Conservation (phyloP, 495 filamentous ascomycete genomes). For the Aspergillus conjunctus region DNA sequence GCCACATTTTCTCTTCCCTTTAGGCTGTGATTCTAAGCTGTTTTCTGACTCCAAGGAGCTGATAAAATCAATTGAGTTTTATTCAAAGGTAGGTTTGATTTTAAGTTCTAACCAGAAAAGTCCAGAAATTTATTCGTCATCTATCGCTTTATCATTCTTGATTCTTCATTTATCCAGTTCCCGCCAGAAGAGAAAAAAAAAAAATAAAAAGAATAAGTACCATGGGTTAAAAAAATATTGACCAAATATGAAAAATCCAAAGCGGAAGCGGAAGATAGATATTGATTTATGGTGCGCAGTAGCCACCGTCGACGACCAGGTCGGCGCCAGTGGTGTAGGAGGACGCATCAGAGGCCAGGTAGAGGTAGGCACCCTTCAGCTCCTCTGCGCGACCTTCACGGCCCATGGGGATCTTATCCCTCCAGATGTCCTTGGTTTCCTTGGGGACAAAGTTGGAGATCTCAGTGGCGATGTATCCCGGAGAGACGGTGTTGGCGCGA, state of each 20-base stretch:
- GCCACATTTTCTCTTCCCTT: not conserved
- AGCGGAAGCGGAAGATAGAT: not conserved
- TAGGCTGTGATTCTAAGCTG: no score
- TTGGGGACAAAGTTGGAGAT: conserved; percentile 72
- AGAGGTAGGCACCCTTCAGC: conserved; percentile 88
- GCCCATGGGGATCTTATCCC: conserved; percentile 82
- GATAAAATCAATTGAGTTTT: not conserved
- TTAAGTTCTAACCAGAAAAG: not conserved
- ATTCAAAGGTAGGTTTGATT: not conserved
- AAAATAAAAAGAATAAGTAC: not conserved
- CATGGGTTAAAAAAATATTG: not conserved
- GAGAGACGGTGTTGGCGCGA: conserved; percentile 78
- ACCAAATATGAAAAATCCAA: not conserved
- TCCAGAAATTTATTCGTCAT: not conserved
- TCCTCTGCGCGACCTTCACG: conserved; percentile 59
- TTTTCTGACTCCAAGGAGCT: no score
- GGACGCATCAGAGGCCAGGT: conserved; percentile 79
- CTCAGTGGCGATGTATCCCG: conserved; percentile 86
- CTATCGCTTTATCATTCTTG: not conserved
- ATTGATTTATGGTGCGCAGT: conserved; percentile 37
- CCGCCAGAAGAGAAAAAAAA: not conserved
- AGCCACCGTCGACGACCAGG: conserved; percentile 69
- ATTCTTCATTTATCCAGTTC: not conserved
- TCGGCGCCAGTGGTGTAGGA: conserved; percentile 83
- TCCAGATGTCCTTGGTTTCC: conserved; percentile 74